Evolutionary conservation across 2,329 filamentous ascomycete genomes (phyloP), one percentile per base, ranked within the genome.

Genomic region (Ophiostoma perfectum): DNA sequence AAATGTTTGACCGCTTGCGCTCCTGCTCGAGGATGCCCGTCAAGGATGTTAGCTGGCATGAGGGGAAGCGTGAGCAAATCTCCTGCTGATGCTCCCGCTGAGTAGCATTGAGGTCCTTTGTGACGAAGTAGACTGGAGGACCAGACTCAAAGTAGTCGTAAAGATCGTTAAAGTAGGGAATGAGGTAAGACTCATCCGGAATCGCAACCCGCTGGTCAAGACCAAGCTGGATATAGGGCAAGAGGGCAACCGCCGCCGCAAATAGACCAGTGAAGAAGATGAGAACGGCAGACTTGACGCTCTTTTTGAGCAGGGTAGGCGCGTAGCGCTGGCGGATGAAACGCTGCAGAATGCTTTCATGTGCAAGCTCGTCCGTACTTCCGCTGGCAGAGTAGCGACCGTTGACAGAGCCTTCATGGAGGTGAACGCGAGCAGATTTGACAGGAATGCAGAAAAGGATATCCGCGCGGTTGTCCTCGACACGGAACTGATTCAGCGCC

Each of bases 111-210:
- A 95, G 82, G 65, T 90, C 86, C 27, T 89, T 87, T 2, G 93
- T 92, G 63, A 99, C 92, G 77, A 99, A 99, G 78, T 98, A 99
- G 7, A 99, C 93, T 0, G 95, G 95, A 65, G 95, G 94, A 0
- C 95, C 96, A 16, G 88, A 89, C 70, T 93, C 91, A 74, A 98
- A 90, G 76, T 99, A 99, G 70, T 88, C 88, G 77, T 97, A 96
- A 42, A 99, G 82, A 76, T 99, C 95, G 75, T 98, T 93, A 79
- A 99, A 99, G 78, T 97, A 99, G 9, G 90, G 87, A 71, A 99
- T 97, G 66, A 99, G 82, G 76, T 99, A 99, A 0, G 94, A 98
- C 74, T 92, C 93, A 72, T 91, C 91, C 0, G 95, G 95, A 69
- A 99, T 90, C 11, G 95, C 95, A 67, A 97, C 94, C 18, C 95